phyloP scores from a whole-genome alignment of 768 basidiomycete genomes.

The Saitozyma sp. region DNA sequence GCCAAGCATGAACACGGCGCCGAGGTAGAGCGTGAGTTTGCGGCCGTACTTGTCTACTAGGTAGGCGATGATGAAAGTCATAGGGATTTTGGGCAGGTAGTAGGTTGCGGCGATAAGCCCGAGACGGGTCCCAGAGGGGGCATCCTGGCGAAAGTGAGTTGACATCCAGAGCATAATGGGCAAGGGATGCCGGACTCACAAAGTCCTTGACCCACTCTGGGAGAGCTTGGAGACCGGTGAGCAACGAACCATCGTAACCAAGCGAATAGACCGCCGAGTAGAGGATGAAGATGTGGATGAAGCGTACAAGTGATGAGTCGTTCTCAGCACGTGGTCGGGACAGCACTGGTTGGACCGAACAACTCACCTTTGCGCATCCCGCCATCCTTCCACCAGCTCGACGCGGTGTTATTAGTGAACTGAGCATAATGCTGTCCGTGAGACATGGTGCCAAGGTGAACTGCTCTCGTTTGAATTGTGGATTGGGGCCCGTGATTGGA shows the following conservation, averaged over 20 bases:
- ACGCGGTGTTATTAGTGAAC: slow-evolving; percentile 1
- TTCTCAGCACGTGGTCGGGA: too few species aligned
- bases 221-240: slow-evolving; percentile 1
- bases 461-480: too few species aligned
- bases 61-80: too few species aligned
- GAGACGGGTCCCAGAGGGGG: not conserved
- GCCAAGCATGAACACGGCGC: slow-evolving; percentile 25
- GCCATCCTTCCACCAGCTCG: slow-evolving; percentile 1
- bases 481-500: too few species aligned
- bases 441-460: too few species aligned
- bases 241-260: not conserved
- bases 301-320: not conserved
- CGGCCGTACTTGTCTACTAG: too few species aligned
- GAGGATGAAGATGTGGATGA: slow-evolving; percentile 1
- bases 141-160: too few species aligned
- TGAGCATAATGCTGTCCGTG: not conserved
- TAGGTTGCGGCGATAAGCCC: slow-evolving; percentile 1
- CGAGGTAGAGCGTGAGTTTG: not conserved
- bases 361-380: slow-evolving; percentile 2
- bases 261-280: not conserved
- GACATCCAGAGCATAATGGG: too few species aligned
- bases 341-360: too few species aligned
- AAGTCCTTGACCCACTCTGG: not conserved
- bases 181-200: not conserved
- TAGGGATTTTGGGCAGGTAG: not conserved